Evolutionary conservation across 2,329 filamentous ascomycete genomes (phyloP), one percentile per base, ranked within the genome.

Genomic region (Pestalotiopsis sp.): DNA sequence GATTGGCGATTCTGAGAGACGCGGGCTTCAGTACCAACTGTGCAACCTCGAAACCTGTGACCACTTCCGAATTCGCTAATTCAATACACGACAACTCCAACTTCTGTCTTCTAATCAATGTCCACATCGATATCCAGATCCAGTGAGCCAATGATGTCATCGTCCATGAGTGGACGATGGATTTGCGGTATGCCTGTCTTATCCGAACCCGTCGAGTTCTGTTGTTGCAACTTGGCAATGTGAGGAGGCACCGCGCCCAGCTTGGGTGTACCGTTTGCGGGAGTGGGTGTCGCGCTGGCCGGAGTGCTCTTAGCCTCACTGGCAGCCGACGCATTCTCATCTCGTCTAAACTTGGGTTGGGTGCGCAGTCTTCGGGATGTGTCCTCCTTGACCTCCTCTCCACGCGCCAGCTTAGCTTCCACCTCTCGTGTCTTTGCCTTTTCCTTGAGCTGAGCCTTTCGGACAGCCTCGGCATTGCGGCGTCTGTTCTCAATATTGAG

Each of bases 71-170:
- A 26, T 58, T 58, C 26, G 56, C 56, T 22, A 58, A 17, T 24
- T 10, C 14, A 62, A 35, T 62, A 62, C 59, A 17, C 9, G 59
- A 62, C 26, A 40, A 40, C 35, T 38, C 26, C 30, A 17, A 22
- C 30, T 20, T 7, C 17, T 14, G 13, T 22, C 20, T 5, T 35
- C 69, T 52, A 80, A 73, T 83, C 93, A 73, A 97, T 93, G 72
- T 97, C 94, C 74, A 97, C 90, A 73, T 98, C 95, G 77, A 98
- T 94, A 35, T 94, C 95, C 73, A 98, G 82, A 78, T 98, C 96
- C 83, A 98, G 83, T 30, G 90, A 87, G 1, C 92, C 94, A 78
- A 98, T 95, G 67, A 98, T 92, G 76, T 98, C 96, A 76, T 98
- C 96, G 70, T 97, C 94, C 84, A 92, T 91, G 67, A 94, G 87